Evolutionary conservation across 345 rosid species (phyloP), one percentile per base, ranked within the genome.

Genomic region (Rubroshorea leprosula): DNA sequence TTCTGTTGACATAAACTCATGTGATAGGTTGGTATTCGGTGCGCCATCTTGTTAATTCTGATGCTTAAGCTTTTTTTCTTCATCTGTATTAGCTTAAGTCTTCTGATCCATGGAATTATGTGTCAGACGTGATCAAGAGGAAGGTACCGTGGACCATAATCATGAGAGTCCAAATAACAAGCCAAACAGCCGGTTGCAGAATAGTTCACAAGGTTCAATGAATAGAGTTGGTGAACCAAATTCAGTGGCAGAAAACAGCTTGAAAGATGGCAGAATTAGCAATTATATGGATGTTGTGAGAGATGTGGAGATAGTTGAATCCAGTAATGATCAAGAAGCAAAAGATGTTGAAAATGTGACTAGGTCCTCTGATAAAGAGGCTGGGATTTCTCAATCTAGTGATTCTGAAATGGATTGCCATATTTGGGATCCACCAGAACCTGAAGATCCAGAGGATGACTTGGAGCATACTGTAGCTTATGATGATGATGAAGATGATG

Each of bases 361-460:
- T 22, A 66, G 46, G 57, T 24, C 69, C 35, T 54, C 61, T 31
- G 66, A 70, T 65, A 72, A 67, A 45, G 66, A 43, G 54, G 71
- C 58, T 58, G 80, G 70, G 58, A 50, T 41, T 66, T 63, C 64
- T 50, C 25, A 14, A 13, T 58, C 57, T 55, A 68, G 48, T 55
- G 57, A 29, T 61, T 60, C 53, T 61, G 84, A 72, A 52, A 62
- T 64, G 57, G 80, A 77, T 62, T 53, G 55, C 5, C 59, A 57
- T 16, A 58, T 79, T 49, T 93, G 99, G 99, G 92, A 87, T 23
- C 87, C 97, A 23, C 99, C 99, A 2, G 97, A 83, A 71, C 70
- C 95, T 22, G 92, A 83, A 54, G 81, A 79, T 27, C 76, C 80
- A 0, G 88, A 77, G 57, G 85, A 77, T 70, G 88, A 87, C 24